Evolutionary conservation across 768 basidiomycete genomes (phyloP).

Genomic region (Gyrodon lividus): DNA sequence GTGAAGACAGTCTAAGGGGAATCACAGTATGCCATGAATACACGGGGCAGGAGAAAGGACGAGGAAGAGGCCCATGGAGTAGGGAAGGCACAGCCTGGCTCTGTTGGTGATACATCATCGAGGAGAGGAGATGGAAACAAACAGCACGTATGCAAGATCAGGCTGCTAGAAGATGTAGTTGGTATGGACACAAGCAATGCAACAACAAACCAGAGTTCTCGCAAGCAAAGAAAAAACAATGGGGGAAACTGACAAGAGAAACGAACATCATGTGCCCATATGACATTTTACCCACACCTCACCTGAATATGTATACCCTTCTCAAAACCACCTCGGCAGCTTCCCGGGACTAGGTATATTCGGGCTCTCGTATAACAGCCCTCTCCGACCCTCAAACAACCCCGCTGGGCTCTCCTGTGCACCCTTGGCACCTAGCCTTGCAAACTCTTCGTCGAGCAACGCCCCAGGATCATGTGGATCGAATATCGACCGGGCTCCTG

Average conservation of each 20-base stretch:
- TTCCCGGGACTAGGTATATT: conserved; percentile 55
- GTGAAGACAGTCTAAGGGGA: not conserved
- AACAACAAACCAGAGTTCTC: not conserved
- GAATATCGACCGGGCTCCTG: conserved; percentile 45
- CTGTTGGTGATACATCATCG: not conserved
- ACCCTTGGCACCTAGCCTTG: conserved; percentile 43
- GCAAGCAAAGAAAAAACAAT: not conserved
- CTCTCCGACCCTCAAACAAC: conserved; percentile 58
- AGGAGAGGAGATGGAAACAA: not conserved
- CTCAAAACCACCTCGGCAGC: conserved; percentile 52
- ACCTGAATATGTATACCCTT: not conserved
- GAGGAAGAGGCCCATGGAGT: not conserved
- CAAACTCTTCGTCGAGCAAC: conserved; percentile 72
- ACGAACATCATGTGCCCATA: no score
- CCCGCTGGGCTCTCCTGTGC: conserved; percentile 64
- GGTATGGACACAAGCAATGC: not conserved
- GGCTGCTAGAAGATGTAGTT: not conserved
- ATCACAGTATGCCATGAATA: not conserved
- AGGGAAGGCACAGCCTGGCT: not conserved
- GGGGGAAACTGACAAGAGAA: no score
- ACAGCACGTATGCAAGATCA: not conserved
- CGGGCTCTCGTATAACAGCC: conserved; percentile 75
- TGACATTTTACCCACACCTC: not conserved
- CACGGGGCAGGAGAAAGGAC: not conserved
- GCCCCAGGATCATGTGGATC: conserved; percentile 73